Percentiles rank a stretch among this genome's conserved stretches.
These are phyloP conservation scores for Beta corolliflora DNA, from an alignment of 179 eudicot genomes.

Conservation along the genomic window DNA sequence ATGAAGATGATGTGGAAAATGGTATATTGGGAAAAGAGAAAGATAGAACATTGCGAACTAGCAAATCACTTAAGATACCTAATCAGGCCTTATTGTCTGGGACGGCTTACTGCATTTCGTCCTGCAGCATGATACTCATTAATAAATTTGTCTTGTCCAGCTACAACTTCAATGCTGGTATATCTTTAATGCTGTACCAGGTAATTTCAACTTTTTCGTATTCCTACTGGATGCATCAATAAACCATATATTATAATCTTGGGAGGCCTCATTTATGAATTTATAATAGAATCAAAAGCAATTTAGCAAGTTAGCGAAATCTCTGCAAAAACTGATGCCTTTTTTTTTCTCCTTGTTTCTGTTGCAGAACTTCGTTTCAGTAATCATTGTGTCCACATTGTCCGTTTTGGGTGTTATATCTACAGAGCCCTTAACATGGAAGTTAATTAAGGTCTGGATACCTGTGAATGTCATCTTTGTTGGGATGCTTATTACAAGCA, in stretches of 20 bases:
- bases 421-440: slow-evolving; percentile 93
- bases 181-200: slow-evolving; percentile 98
- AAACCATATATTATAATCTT: not conserved
- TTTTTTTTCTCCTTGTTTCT: slow-evolving; percentile 15
- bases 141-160: slow-evolving; percentile 95
- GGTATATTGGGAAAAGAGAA: slow-evolving; percentile 57
- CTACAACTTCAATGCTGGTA: slow-evolving; percentile 89
- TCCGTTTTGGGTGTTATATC: slow-evolving; percentile 66
- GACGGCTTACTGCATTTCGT: slow-evolving; percentile 85
- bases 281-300: not conserved
- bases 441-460: slow-evolving; percentile 89
- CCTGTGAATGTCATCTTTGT: slow-evolving; percentile 94
- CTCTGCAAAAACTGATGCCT: not conserved
- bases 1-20: slow-evolving; percentile 70
- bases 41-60: slow-evolving; percentile 52
- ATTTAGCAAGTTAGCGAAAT: not conserved
- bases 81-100: slow-evolving; percentile 87
- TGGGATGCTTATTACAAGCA: slow-evolving; percentile 97
- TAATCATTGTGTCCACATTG: slow-evolving; percentile 64
- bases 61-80: slow-evolving; percentile 46
- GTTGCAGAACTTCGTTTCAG: slow-evolving; percentile 89
- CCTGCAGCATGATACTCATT: slow-evolving; percentile 96
- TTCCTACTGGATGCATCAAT: not conserved
- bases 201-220: slow-evolving; percentile 33
- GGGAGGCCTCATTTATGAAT: not conserved